Evolutionary conservation across 495 filamentous ascomycete species (phyloP), one percentile per base, ranked within the genome.

Genomic region (Evansstolkia leycettana): DNA sequence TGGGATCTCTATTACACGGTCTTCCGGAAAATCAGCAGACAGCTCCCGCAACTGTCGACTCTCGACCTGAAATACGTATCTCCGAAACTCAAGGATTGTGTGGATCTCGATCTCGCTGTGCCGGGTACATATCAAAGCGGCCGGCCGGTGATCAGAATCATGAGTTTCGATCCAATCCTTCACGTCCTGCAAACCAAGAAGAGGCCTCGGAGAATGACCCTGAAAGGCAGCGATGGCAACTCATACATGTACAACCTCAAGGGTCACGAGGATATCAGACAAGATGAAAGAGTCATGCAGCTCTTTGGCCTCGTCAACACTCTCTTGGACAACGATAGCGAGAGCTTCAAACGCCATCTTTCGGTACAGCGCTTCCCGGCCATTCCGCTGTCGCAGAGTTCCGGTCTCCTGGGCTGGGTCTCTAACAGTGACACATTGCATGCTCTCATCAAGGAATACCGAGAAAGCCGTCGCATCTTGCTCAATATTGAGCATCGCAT

Each of bases 241-340:
- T 67, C 72, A 9, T 94, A 96, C 62, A 78, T 83, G 33, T 94
- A 93, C 62, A 48, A 76, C 15, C 69, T 99, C 48, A 99, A 99
- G 62, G 90, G 90, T 7, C 92, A 96, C 46, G 90, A 99, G 62
- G 90, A 99, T 65, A 95, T 95, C 43, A 75, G 90, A 38, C 90
- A 99, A 60, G 90, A 99, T 51, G 90, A 99, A 54, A 80, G 90
- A 61, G 89, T 96, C 36, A 99, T 99, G 90, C 90, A 99, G 55
- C 73, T 99, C 11, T 96, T 99, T 46, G 90, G 90, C 27, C 70
- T 99, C 5, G 83, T 84, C 54, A 99, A 99, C 45, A 99, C 92
- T 1, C 73, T 96, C 7, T 72, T 99, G 14, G 72, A 82, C 20
- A 86, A 83, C 39, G 92, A 99, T 54, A 78, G 84, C 5, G 92